Conservation (phyloP, 176 grass and related monocot genomes). For the Areca catechu region DNA sequence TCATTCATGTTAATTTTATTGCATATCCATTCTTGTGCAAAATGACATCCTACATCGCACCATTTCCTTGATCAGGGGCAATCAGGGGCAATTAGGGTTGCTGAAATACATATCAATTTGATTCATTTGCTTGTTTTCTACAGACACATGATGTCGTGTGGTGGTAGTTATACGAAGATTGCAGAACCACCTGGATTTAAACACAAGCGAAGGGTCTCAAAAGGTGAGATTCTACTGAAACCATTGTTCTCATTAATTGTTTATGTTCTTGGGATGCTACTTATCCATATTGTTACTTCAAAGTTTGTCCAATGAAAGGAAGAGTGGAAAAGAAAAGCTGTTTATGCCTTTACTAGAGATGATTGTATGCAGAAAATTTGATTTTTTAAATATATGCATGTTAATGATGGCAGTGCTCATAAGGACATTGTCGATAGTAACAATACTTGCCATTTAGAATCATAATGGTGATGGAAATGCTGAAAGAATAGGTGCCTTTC, state of each 20-base stretch:
- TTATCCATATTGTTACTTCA: background rate
- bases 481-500: background rate
- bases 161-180: conserved; percentile 38
- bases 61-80: too few species aligned
- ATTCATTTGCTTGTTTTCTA: conserved; percentile 25
- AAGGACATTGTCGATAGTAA: too few species aligned
- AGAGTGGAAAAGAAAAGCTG: too few species aligned
- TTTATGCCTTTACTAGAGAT: too few species aligned
- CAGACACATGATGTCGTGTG: conserved; percentile 47
- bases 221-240: conserved; percentile 28
- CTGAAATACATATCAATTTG: background rate
- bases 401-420: too few species aligned
- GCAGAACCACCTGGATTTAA: conserved; percentile 1
- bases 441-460: too few species aligned
- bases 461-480: background rate
- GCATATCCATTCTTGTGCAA: too few species aligned
- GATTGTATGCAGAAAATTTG: too few species aligned
- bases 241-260: background rate
- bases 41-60: too few species aligned
- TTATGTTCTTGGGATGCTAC: background rate
- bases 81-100: too few species aligned
- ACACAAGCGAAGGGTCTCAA: conserved; percentile 27
- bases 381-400: too few species aligned
- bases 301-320: background rate
- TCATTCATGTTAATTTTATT: too few species aligned